Conservation (phyloP, 768 basidiomycete genomes). For the Rickenella mellea region DNA sequence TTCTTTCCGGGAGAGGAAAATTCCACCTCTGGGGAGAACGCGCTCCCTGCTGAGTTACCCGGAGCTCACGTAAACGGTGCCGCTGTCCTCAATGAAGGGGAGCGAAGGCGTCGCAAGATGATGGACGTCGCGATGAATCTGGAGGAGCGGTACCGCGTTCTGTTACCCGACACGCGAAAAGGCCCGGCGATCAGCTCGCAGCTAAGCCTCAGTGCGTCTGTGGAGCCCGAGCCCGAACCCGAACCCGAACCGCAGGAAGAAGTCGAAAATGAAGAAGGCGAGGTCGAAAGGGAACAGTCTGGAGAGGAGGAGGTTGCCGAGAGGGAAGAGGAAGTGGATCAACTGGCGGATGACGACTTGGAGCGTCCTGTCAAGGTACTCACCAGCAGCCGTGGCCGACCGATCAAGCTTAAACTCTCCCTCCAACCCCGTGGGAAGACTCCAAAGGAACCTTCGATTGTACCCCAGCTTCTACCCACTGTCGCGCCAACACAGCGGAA, state of each 20-base stretch:
- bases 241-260: slow-evolving; percentile 4
- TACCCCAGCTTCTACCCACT: too few relatives aligned
- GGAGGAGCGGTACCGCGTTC: slow-evolving; percentile 65
- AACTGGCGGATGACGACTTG: slow-evolving; percentile 11
- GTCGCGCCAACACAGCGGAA: not conserved
- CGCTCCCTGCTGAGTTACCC: slow-evolving; percentile 10
- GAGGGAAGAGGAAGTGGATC: slow-evolving; percentile 12
- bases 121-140: slow-evolving; percentile 54
- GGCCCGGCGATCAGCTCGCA: slow-evolving; percentile 17
- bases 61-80: slow-evolving; percentile 28
- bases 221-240: slow-evolving; percentile 1
- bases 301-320: slow-evolving; percentile 1
- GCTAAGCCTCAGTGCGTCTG: not conserved
- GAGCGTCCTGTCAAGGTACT: too few relatives aligned
- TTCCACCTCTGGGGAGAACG: slow-evolving; percentile 14
- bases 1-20: slow-evolving; percentile 37
- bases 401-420: slow-evolving; percentile 5
- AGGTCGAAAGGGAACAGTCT: slow-evolving; percentile 4
- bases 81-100: slow-evolving; percentile 48
- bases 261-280: slow-evolving; percentile 14
- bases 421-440: slow-evolving; percentile 3
- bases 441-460: slow-evolving; percentile 4
- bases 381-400: too few relatives aligned
- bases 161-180: slow-evolving; percentile 59
- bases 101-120: slow-evolving; percentile 66